These are phyloP conservation scores for Arbutus unedo DNA, from an alignment of 148 eudicot genomes.

Conservation along the genomic window DNA sequence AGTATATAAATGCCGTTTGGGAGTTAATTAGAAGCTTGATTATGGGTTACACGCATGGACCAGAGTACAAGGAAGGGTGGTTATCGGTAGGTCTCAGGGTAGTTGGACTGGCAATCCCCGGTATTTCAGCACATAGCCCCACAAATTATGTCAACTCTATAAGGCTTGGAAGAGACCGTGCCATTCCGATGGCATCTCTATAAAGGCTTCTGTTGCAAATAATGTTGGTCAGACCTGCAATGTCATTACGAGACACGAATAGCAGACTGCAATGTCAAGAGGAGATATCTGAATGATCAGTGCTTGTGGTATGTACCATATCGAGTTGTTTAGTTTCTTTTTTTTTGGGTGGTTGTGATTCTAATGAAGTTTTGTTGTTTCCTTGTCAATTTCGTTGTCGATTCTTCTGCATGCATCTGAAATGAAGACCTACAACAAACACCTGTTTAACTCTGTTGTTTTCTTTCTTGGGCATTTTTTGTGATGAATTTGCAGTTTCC, in stretches of 20 bases:
- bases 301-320: neutral
- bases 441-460: neutral
- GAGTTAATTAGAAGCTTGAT: conserved; percentile 64
- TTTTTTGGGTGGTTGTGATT: conserved; percentile 3
- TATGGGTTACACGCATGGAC: conserved; percentile 44
- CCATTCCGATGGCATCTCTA: conserved; percentile 28
- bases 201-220: conserved; percentile 5
- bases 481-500: neutral
- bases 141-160: conserved; percentile 68
- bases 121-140: conserved; percentile 74
- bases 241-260: neutral
- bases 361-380: neutral
- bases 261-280: neutral
- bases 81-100: conserved; percentile 39
- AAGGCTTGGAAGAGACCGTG: conserved; percentile 47
- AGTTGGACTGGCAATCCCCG: conserved; percentile 56
- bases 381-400: neutral
- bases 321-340: conserved; percentile 3
- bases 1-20: conserved; percentile 62
- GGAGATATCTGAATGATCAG: neutral
- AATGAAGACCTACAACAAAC: neutral
- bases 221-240: neutral
- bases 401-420: neutral
- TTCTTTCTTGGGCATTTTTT: neutral
- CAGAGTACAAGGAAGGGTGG: conserved; percentile 64